Conservation (phyloP, 805 yeast species). For the Ogataea henricii region DNA sequence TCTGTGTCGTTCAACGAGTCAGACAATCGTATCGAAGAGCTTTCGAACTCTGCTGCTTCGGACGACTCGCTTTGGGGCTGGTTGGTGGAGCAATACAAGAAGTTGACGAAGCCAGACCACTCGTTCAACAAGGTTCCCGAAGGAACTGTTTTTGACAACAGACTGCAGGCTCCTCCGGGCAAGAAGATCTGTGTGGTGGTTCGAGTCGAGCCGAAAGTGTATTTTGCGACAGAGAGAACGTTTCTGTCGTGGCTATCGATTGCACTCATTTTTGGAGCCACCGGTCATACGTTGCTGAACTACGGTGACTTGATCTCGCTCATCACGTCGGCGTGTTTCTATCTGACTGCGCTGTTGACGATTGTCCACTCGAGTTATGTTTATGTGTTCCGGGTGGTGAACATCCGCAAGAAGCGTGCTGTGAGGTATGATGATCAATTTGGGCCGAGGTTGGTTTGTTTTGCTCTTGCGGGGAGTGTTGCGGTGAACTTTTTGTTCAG, state of each 20-base stretch:
- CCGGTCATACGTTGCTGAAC: conserved; percentile 82
- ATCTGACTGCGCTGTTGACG: conserved; percentile 73
- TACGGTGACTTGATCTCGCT: conserved; percentile 79
- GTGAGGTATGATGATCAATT: conserved; percentile 81
- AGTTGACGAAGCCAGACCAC: conserved; percentile 38
- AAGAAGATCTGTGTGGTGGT: conserved; percentile 90
- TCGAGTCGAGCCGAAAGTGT: conserved; percentile 97
- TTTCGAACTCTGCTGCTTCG: conserved; percentile 10
- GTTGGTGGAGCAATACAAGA: conserved; percentile 17
- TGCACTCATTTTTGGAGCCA: conserved; percentile 82
- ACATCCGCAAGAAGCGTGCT: conserved; percentile 80
- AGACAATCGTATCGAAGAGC: conserved; percentile 31
- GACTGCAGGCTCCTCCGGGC: conserved; percentile 79
- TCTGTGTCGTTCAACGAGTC: conserved; percentile 34
- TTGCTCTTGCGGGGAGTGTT: conserved; percentile 69
- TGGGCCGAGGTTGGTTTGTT: conserved; percentile 86
- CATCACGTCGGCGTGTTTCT: conserved; percentile 85
- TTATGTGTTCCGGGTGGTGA: conserved; percentile 79
- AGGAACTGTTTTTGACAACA: conserved; percentile 63
- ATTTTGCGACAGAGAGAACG: conserved; percentile 96
- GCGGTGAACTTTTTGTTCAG: conserved; percentile 60
- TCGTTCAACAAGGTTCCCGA: conserved; percentile 61
- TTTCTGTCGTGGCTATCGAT: conserved; percentile 92
- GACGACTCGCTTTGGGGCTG: conserved; percentile 20
- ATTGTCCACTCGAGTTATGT: conserved; percentile 69